Evolutionary conservation across 306 rosid genomes (phyloP), one percentile per base, ranked within the genome.

Genomic region (Begonia peltatifolia): DNA sequence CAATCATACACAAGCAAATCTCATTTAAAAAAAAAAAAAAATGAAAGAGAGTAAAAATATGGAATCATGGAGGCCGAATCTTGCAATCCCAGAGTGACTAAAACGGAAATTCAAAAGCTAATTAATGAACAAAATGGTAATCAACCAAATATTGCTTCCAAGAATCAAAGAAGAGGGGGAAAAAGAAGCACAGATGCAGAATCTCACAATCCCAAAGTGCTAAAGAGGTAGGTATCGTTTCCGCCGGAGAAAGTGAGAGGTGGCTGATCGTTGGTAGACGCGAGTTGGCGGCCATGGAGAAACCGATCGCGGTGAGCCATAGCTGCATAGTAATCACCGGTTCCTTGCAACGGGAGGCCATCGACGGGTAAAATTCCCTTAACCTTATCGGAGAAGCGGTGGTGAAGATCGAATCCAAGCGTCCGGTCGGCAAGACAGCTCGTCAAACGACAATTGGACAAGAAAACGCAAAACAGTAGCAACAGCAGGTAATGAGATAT

Each of bases 351-450:
- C 5, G 95, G 95, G 0, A 77, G 47, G 10, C 60, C 68, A 43
- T 69, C 68, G 41, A 50, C 36, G 11, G 76, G 78, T 13, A 86
- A 35, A 78, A 90, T 50, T 25, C 65, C 86, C 72, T 66, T 75
- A 2, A 90, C 76, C 48, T 77, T 75, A 63, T 83, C 84, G 4
- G 95, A 86, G 35, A 60, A 83, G 4, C 77, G 54, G 66, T 90
- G 95, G 69, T 86, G 88, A 25, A 90, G 59, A 48, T 68, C 84
- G 43, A 83, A 85, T 9, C 74, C 87, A 47, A 80, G 78, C 0
- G 82, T 53, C 15, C 67, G 75, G 2, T 60, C 65, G n/a, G 72
- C 82, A 20, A 20, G 23, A 20, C 23, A 20, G 23, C 23, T 3
- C 2, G 23, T 20, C 23, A 20, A 20, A 3, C 23, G 2, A 0